Evolutionary conservation across 176 grass and related monocot genomes (phyloP).

Genomic region (Oropetium thomaeum): DNA sequence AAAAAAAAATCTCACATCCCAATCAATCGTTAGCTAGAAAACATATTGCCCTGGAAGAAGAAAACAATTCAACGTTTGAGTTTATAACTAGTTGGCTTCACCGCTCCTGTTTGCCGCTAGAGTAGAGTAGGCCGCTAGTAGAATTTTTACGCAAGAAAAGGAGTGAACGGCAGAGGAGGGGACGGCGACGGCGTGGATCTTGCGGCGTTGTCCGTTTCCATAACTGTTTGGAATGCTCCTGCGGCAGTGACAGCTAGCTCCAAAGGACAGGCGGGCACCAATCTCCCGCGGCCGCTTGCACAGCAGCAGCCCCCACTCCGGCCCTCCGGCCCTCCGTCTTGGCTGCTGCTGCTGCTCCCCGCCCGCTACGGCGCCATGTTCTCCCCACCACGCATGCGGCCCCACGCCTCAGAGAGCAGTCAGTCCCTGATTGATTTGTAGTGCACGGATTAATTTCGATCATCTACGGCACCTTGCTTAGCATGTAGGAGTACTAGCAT

Average conservation of each 20-base stretch:
- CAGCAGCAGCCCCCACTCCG: not conserved
- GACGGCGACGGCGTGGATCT: not conserved
- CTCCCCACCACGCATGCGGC: not conserved
- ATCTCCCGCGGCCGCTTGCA: not conserved
- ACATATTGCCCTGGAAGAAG: no score
- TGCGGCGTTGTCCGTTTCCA: conserved; percentile 10
- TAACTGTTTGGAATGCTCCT: conserved; percentile 33
- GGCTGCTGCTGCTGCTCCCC: conserved; percentile 15
- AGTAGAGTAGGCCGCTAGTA: not conserved
- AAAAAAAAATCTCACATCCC: no score
- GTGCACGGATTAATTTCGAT: no score
- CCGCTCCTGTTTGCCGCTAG: no score
- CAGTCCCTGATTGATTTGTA: not conserved
- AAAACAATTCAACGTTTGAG: no score
- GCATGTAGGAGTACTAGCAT: no score
- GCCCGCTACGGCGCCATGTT: not conserved
- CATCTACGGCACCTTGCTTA: no score
- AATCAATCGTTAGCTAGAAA: no score
- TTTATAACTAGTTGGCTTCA: no score
- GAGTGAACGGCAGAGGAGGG: not conserved
- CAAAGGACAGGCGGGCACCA: conserved; percentile 27
- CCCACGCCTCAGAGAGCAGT: not conserved
- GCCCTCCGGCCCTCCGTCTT: conserved; percentile 14
- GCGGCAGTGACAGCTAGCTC: conserved; percentile 37
- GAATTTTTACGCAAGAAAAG: not conserved